These are phyloP conservation scores for Solanum medicagineum DNA, from an alignment of 257 asterid species.

Conservation along the genomic window DNA sequence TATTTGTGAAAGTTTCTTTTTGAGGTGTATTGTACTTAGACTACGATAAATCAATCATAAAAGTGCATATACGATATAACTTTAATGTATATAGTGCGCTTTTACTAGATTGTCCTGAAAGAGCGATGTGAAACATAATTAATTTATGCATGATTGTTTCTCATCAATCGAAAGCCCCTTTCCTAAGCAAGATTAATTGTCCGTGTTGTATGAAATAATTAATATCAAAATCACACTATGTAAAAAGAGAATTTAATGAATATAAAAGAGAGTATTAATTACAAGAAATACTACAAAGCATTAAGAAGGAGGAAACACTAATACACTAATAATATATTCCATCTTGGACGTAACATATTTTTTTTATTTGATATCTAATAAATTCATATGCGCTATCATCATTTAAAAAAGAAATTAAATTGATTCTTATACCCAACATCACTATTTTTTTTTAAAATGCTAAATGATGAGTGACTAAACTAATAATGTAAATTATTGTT, in stretches of 20 bases:
- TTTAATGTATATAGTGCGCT: too few relatives aligned
- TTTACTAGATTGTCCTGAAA: too few relatives aligned
- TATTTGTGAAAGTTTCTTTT: background rate
- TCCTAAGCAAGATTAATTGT: background rate
- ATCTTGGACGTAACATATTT: too few relatives aligned
- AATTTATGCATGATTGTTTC: background rate
- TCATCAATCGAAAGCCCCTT: background rate
- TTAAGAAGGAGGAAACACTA: too few relatives aligned
- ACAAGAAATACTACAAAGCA: too few relatives aligned
- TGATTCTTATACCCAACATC: background rate
- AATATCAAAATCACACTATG: background rate
- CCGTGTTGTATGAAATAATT: fast-evolving
- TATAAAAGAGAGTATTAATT: background rate
- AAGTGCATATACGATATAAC: background rate
- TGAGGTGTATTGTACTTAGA: background rate
- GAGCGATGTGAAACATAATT: background rate
- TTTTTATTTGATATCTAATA: too few relatives aligned
- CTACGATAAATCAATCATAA: background rate
- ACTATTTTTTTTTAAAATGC: background rate
- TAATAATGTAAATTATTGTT: background rate
- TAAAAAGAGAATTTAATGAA: background rate
- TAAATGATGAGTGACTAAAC: background rate
- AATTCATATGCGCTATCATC: too few relatives aligned
- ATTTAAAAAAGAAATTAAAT: too few relatives aligned
- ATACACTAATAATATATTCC: too few relatives aligned